phyloP scores from a whole-genome alignment of 805 yeast species.

The Lipomyces chichibuensis region DNA sequence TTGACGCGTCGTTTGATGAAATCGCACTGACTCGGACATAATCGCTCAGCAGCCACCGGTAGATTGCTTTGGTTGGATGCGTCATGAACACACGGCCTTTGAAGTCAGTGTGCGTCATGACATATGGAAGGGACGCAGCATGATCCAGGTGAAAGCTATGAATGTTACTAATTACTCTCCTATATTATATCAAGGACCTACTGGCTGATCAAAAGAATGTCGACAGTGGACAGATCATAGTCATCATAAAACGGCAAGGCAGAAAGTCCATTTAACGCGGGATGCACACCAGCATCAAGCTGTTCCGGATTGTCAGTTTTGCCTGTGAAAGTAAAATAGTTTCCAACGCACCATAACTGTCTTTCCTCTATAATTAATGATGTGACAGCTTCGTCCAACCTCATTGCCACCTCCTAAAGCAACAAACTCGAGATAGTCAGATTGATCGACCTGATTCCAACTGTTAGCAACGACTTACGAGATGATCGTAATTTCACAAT shows the following conservation, averaged over 20 bases:
- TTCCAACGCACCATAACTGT: slow-evolving; percentile 66
- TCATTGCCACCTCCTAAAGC: slow-evolving; percentile 98
- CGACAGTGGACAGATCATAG: slow-evolving; percentile 85
- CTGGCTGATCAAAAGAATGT: slow-evolving; percentile 84
- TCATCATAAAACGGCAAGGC: slow-evolving; percentile 96
- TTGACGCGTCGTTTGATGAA: slow-evolving; percentile 33
- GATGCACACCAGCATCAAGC: slow-evolving; percentile 97
- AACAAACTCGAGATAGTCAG: slow-evolving; percentile 63
- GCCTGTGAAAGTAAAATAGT: neutral
- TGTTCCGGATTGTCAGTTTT: slow-evolving; percentile 9
- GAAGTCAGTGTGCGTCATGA: slow-evolving; percentile 94
- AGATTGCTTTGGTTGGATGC: slow-evolving; percentile 97
- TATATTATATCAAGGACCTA: slow-evolving; percentile 26
- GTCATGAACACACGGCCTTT: slow-evolving; percentile 98
- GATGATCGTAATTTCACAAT: neutral
- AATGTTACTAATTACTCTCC: neutral
- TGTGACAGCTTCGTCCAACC: slow-evolving; percentile 95
- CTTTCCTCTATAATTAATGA: slow-evolving; percentile 87
- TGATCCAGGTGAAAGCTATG: slow-evolving; percentile 86
- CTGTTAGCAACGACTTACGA: neutral
- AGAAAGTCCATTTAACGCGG: slow-evolving; percentile 86
- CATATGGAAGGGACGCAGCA: slow-evolving; percentile 96
- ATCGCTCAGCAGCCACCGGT: slow-evolving; percentile 92
- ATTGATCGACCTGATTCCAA: slow-evolving; percentile 36
- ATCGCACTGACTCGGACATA: slow-evolving; percentile 77